Percentiles rank a stretch among this genome's conserved stretches.
phyloP scores from a whole-genome alignment of 1,139 yeast genomes.

The Hansenula lynferdii region DNA sequence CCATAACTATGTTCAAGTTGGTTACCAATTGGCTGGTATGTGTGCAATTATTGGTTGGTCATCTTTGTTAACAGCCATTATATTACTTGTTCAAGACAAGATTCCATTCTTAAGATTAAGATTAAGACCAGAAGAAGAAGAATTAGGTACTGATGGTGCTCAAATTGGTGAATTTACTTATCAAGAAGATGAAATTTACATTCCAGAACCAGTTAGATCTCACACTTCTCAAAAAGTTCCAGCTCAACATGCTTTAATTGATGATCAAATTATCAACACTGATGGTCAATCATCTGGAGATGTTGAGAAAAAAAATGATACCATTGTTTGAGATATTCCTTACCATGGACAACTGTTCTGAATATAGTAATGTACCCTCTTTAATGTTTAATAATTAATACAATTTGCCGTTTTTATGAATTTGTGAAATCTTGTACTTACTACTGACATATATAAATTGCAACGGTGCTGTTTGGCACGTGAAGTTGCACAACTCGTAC shows the following conservation, averaged over 20 bases:
- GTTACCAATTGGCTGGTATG: conserved; percentile 89
- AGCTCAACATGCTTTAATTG: conserved; percentile 24
- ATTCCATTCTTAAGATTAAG: conserved; percentile 82
- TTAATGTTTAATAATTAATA: background rate
- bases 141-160: conserved; percentile 81
- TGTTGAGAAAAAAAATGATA: conserved; percentile 1
- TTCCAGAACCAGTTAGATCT: conserved; percentile 73
- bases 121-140: conserved; percentile 86
- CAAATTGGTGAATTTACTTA: conserved; percentile 86
- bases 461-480: too few species aligned
- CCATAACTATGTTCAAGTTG: conserved; percentile 85
- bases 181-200: conserved; percentile 58
- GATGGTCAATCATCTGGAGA: conserved; percentile 15
- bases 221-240: conserved; percentile 28
- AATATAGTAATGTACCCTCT: background rate
- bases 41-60: conserved; percentile 77
- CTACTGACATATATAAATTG: too few species aligned
- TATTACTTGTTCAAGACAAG: conserved; percentile 68
- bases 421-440: background rate
- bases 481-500: too few species aligned
- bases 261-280: conserved; percentile 28
- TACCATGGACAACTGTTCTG: too few species aligned
- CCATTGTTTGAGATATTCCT: background rate
- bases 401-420: background rate
- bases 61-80: conserved; percentile 66